Conservation (phyloP, 345 rosid genomes). For the Arabidopsis arenosa region DNA sequence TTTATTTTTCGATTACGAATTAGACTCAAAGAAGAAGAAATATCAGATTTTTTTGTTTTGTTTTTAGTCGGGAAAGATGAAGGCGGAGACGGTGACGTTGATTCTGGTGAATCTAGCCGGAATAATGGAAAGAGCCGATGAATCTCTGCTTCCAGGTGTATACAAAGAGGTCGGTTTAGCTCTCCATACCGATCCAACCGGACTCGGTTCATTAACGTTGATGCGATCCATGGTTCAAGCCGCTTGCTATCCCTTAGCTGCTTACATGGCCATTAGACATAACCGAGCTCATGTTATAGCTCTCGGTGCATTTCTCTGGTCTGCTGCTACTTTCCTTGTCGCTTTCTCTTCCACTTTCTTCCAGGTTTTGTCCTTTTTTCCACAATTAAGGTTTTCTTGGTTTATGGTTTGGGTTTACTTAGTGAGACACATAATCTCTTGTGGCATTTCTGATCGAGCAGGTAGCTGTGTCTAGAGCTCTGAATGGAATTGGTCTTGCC, state of each 20-base stretch:
- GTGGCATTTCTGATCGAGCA: slow-evolving; percentile 30
- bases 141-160: slow-evolving; percentile 86
- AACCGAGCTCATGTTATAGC: slow-evolving; percentile 75
- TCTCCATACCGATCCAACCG: slow-evolving; percentile 81
- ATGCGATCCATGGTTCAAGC: slow-evolving; percentile 70
- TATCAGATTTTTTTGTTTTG: background rate
- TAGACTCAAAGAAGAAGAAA: background rate
- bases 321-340: slow-evolving; percentile 71
- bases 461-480: slow-evolving; percentile 87
- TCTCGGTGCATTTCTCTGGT: slow-evolving; percentile 72
- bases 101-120: slow-evolving; percentile 83
- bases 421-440: background rate
- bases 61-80: slow-evolving; percentile 45
- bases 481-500: slow-evolving; percentile 90
- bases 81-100: slow-evolving; percentile 66
- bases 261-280: slow-evolving; percentile 55
- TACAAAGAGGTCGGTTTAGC: slow-evolving; percentile 92
- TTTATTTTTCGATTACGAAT: slow-evolving; percentile 5
- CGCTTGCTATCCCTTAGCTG: slow-evolving; percentile 67
- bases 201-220: slow-evolving; percentile 76
- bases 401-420: background rate
- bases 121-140: slow-evolving; percentile 94
- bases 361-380: slow-evolving; percentile 52
- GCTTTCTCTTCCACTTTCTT: slow-evolving; percentile 64
- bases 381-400: background rate